Evolutionary conservation across 2,329 filamentous ascomycete species (phyloP).

Genomic region (Penicillium psychrosexuale): DNA sequence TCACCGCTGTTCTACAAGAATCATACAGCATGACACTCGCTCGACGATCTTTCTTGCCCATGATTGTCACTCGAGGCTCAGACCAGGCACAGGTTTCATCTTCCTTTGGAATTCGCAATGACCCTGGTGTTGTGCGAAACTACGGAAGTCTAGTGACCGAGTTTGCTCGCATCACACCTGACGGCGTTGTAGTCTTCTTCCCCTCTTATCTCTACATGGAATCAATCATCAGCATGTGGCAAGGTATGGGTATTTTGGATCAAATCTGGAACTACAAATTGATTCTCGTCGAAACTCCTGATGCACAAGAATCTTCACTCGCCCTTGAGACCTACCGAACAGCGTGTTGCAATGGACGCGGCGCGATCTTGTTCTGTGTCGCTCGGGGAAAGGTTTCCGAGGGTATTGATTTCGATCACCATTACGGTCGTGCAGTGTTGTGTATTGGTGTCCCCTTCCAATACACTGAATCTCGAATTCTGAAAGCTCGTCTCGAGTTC

Average conservation of each 20-base stretch:
- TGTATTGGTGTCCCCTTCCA: slow-evolving; percentile 98
- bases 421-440: slow-evolving; percentile 91
- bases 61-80: slow-evolving; percentile 94
- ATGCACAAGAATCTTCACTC: slow-evolving; percentile 93
- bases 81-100: slow-evolving; percentile 93
- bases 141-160: slow-evolving; percentile 92
- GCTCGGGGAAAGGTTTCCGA: slow-evolving; percentile 96
- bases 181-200: slow-evolving; percentile 99
- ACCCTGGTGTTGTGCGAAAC: slow-evolving; percentile 93
- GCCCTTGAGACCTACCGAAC: slow-evolving; percentile 96
- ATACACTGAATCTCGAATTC: slow-evolving; percentile 94
- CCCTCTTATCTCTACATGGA: slow-evolving; percentile 99
- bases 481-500: slow-evolving; percentile 94
- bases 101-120: slow-evolving; percentile 91
- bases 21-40: slow-evolving; percentile 97
- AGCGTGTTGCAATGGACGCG: slow-evolving; percentile 93
- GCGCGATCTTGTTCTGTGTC: slow-evolving; percentile 89
- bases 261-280: slow-evolving; percentile 99
- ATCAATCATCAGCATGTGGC: slow-evolving; percentile 98
- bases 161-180: slow-evolving; percentile 92
- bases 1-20: slow-evolving; percentile 87
- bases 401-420: slow-evolving; percentile 98
- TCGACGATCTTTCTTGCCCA: slow-evolving; percentile 88
- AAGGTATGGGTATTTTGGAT: slow-evolving; percentile 95
- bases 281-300: slow-evolving; percentile 94